Base-by-base conservation (phyloP, 2,329 filamentous ascomycete genomes). In the Trichoderma sp. region DNA sequence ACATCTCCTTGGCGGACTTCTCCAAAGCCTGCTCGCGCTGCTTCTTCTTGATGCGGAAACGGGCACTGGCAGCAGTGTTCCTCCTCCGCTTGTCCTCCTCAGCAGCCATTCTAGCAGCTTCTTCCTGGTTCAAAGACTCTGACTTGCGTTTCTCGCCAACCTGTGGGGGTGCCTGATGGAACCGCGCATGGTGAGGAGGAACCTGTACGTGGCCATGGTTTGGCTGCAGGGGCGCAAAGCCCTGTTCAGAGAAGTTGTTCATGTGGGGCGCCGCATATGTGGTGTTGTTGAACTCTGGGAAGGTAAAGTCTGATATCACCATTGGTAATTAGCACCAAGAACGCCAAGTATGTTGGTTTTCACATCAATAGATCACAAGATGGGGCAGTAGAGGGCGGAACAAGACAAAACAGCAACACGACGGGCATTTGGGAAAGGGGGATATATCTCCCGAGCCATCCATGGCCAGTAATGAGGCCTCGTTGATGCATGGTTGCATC, bases 31-130 rank as follows among this genome's bases (percentile, higher is more conserved):
- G 92, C 83, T 97, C 93, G 62, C 93, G 91, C 82, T 96, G 92
- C 88, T 97, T 97, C 90, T 97, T 97, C 89, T 97, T 97, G 78
- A 96, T 89, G 70, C 93, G 91, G 86, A 97, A 97, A 61, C 93
- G 91, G 21, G 93, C 93, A 73, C 91, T 94, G 68, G 93, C 93
- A 37, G 93, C 93, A 2, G 94, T 96, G 82, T 97, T 97, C 72
- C 93, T 89, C 70, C 93, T 89, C 61, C 93, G 91, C 83, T 96
- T 96, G 79, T 97, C 93, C 81, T 97, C 93, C 79, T 97, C 93
- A 27, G 93, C 93, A 14, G 91, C 91, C 6, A 89, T 74, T 49
- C 92, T 90, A 14, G 91, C 90, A 49, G 88, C 84, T 72, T 94
- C 92, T 79, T 94, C 92, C 60, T 91, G 86, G 74, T 81, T 86